Evolutionary conservation across 257 asterid genomes (phyloP), one percentile per base, ranked within the genome.

Genomic region (Gentiana macrophylla): DNA sequence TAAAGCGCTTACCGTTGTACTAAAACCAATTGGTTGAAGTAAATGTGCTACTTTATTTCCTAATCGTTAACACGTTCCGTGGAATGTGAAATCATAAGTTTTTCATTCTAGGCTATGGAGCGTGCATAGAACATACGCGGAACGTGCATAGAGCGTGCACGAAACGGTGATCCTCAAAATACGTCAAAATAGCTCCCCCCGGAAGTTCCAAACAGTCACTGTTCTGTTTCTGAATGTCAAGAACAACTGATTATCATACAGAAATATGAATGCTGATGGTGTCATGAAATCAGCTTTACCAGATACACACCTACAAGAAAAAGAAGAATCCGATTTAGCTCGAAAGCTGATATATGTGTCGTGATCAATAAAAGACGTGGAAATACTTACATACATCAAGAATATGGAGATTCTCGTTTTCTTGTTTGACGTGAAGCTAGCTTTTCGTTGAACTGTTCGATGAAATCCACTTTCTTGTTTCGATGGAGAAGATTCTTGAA

Each of bases 371-470:
- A 52, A 33, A 57, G 5, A 48, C 10, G 46, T 41, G 55, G 33
- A 8, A 15, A 37, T 38, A 68, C 90, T 81, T 45, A 67, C 89
- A 79, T 63, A 92, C 99, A 66, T 92, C 99, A 61, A 86, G 85
- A 74, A 92, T 92, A 83, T 92, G 97, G 51, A 88, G 94, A 69
- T 92, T 92, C 76, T 92, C 99, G 47, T 92, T 81, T 70, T 92
- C 97, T 70, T 92, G 99, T 78, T 92, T 92, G 80, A 92, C 99
- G 34, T 88, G 87, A 72, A 92, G 95, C 82, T 92, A 92, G 95
- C 82, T 92, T 92, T 62, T 92, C 99, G 49, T 92, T 92, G 78
- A 92, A 88, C 73, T 88, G 97, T 67, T 88, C 97, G 32, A 88
- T 88, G 76, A 92, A 92, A 82, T 88, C 97, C 66, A 92, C 95